Base-by-base conservation (phyloP, 1,139 yeast genomes). In the Pichia cactophila region DNA sequence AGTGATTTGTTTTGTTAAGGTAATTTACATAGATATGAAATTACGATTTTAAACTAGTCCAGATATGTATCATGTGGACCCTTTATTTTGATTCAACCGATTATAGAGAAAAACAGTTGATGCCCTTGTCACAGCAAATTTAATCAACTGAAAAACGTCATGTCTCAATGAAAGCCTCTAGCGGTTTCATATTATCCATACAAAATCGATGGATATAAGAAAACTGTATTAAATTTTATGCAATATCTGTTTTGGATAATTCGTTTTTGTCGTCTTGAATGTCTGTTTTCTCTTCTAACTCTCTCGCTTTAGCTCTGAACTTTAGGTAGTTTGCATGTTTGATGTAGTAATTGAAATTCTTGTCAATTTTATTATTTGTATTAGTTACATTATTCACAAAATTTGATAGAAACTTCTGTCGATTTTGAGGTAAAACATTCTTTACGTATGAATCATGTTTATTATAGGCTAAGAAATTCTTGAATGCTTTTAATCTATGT, bases 271-370 rank as follows among this genome's bases (percentile, higher is more conserved):
- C 58, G 52, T 72, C 74, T 1, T 28, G 29, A 1, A 51, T 58
- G 55, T 75, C 80, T 36, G 52, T 44, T 3, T 55, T 56, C 49
- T 73, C 77, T 57, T 75, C 80, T 11, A 59, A 61, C 4, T 55
- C 42, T 49, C 68, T 63, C 39, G 60, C 66, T 6, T 60, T 61
- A 10, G 61, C 56, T 53, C 80, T 59, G 42, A 61, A 56, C n/a
- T 69, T 67, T 39, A 70, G 54, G 52, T 75, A 75, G 47, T 68
- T 70, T 23, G 70, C 57, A 51, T 71, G 75, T 49, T 72, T 69
- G 4, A 61, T 57, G 49, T 65, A 66, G 54, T 73, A 74, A 16
- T 50, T 54, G 45, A 60, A 56, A 42, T 57, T 65, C 8, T 50
- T 42, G 51, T 66, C 70, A 38, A 65, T 62, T 42, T 59, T 64